Evolutionary conservation across 202 grass and related monocot genomes (phyloP).

Genomic region (Schoenoplectus triqueter): DNA sequence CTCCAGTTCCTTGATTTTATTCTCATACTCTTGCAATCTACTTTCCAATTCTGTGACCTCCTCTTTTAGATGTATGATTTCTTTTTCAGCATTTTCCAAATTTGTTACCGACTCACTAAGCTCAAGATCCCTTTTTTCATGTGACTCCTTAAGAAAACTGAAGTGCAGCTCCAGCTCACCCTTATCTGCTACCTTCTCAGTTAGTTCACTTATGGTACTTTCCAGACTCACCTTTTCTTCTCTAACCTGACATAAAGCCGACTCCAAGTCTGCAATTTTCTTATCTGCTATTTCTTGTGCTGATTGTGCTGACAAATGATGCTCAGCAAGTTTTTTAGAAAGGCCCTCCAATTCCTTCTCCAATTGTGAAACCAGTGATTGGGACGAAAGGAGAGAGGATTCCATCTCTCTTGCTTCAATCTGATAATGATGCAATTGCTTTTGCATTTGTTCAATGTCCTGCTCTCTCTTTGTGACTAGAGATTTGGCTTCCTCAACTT

Average conservation of each 20-base stretch:
- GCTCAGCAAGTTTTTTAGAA: conserved; percentile 41
- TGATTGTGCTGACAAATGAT: conserved; percentile 33
- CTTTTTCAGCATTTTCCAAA: conserved; percentile 57
- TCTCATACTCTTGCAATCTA: conserved; percentile 52
- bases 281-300: conserved; percentile 39
- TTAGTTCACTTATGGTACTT: conserved; percentile 27
- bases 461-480: conserved; percentile 38
- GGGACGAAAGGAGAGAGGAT: conserved; percentile 38
- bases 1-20: conserved; percentile 67
- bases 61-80: conserved; percentile 36
- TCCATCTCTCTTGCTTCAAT: conserved; percentile 36
- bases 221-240: conserved; percentile 31
- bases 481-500: conserved; percentile 44
- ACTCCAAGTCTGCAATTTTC: conserved; percentile 48
- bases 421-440: conserved; percentile 37
- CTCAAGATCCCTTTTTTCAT: conserved; percentile 33
- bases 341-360: conserved; percentile 50
- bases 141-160: conserved; percentile 33
- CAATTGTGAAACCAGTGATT: conserved; percentile 43
- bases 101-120: conserved; percentile 58
- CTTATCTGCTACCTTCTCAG: conserved; percentile 36
- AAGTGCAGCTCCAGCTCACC: conserved; percentile 30
- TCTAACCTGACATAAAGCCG: conserved; percentile 33
- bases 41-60: conserved; percentile 15
- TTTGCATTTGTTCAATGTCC: conserved; percentile 42